Base-by-base conservation (phyloP, 2,329 filamentous ascomycete genomes). In the Cephalotrichum gorgonifer region DNA sequence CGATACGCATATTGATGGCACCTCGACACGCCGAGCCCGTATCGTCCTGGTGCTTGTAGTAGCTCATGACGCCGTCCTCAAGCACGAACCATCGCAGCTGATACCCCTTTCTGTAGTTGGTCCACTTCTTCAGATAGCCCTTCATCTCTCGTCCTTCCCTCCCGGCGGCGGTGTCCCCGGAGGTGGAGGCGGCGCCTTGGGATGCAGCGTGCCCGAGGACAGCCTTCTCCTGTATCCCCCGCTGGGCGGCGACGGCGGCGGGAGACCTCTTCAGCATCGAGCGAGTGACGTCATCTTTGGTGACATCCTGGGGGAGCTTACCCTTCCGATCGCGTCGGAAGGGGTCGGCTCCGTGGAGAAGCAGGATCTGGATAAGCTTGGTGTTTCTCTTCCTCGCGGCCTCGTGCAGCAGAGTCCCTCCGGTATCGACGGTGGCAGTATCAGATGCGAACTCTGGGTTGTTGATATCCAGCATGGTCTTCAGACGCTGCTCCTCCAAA, bases 1-100 rank as follows among this genome's bases (percentile, higher is more conserved):
- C 93, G 56, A 98, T 98, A 53, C 85, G 86, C 90, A 98, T 98
- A 64, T 97, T 97, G 69, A 98, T 98, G 47, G 93, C 93, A 51
- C 93, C 93, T 53, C 93, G 88, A 64, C 93, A 98, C 50, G 93
- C 93, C 47, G 89, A 95, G 23, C 90, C 93, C 28, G 89, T 88
- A 63, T 98, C 93, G 62, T 98, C 93, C 68, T 98, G 93, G 64
- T 97, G 88, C 69, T 98, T 98, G 72, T 97, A 98, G 70, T 98
- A 98, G 66, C 93, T 97, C 56, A 98, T 68, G 12, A 98, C 91
- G 12, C 93, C 93, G 62, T 98, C 93, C 63, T 98, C 93, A 8
- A 98, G 78, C 14, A 97, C 93, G 62, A 98, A 98, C 90, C 91
- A 98, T 52, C 93, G 78, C 54, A 98, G 67, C 69, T 98, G 95